Evolutionary conservation across 768 basidiomycete species (phyloP), one percentile per base, ranked within the genome.

Genomic region (Phallus indusiatus): DNA sequence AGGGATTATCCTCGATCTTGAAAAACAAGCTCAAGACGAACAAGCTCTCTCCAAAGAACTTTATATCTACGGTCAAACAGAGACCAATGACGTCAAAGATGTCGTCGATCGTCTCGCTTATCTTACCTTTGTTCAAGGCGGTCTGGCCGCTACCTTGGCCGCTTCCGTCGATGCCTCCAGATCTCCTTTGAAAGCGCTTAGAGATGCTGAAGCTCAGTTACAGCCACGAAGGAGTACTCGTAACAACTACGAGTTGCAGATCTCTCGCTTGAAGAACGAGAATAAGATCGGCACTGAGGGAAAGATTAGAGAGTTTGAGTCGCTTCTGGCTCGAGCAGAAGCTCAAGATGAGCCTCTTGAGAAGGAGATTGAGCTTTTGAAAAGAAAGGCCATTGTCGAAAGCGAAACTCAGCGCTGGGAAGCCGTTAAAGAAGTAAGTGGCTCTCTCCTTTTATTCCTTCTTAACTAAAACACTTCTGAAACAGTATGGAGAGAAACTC

Each of bases 41-140:
- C 85, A 90, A 67, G 72, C 79, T 0, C 82, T 85, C 67, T 88
- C 88, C 77, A 92, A 91, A 71, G 91, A 92, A 61, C 73, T 92
- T 22, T 93, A 90, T 65, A 81, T 80, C 14, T 93, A 90, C 90
- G 90, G 90, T 12, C 89, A 91, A 68, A 66, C 68, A 0, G 85
- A 91, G 65, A 69, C 72, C 5, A 76, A 79, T 18, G 90, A 93
- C 74, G 61, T 93, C 68, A 90, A 81, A 66, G 90, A 90, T 73
- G 89, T 90, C 5, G 82, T 86, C 49, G 90, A 93, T 69, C 79
- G 90, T 35, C 75, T 93, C 21, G 90, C 87, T 1, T 93, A 86
- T 71, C 72, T 93, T 54, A 88, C 88, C 68, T 93, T 83, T 64
- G 79, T 88, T 11, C 78, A 85, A 48, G 89, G 88, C 10, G 79